Conservation (phyloP, 2,329 filamentous ascomycete species). For the Cladosporium sp. region DNA sequence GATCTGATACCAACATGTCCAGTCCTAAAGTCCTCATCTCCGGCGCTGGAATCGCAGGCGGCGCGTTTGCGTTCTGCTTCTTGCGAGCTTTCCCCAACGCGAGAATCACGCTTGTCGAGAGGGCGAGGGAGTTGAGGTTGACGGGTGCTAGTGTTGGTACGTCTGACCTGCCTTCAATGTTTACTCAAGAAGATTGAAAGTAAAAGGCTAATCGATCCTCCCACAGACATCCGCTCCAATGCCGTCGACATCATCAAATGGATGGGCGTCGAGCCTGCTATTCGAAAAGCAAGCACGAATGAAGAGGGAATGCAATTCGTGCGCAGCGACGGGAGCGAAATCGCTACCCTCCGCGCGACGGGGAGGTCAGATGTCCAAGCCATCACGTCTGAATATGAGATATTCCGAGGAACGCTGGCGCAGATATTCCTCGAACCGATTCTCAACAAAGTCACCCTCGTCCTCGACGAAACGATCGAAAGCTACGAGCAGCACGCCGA, state of each 20-base stretch:
- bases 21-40: constrained; percentile 33
- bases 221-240: constrained; percentile 39
- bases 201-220: not conserved
- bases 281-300: constrained; percentile 34
- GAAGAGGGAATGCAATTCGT: constrained; percentile 42
- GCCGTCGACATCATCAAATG: constrained; percentile 39
- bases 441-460: constrained; percentile 23
- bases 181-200: not conserved
- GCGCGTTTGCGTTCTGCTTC: constrained; percentile 34
- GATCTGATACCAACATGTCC: constrained; percentile 12
- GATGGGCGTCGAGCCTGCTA: constrained; percentile 36
- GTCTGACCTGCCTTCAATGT: not conserved
- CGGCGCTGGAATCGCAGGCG: constrained; percentile 38
- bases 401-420: constrained; percentile 34
- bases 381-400: constrained; percentile 36
- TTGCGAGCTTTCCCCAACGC: constrained; percentile 25
- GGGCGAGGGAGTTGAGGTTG: constrained; percentile 34
- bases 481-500: constrained; percentile 12
- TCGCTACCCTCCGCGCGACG: constrained; percentile 21
- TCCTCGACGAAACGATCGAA: constrained; percentile 27
- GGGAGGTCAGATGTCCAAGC: constrained; percentile 31
- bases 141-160: constrained; percentile 39
- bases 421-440: constrained; percentile 28
- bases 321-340: constrained; percentile 21
- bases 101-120: constrained; percentile 43